These are phyloP conservation scores for Vanilla planifolia DNA, from an alignment of 106 monocot species.

Conservation along the genomic window DNA sequence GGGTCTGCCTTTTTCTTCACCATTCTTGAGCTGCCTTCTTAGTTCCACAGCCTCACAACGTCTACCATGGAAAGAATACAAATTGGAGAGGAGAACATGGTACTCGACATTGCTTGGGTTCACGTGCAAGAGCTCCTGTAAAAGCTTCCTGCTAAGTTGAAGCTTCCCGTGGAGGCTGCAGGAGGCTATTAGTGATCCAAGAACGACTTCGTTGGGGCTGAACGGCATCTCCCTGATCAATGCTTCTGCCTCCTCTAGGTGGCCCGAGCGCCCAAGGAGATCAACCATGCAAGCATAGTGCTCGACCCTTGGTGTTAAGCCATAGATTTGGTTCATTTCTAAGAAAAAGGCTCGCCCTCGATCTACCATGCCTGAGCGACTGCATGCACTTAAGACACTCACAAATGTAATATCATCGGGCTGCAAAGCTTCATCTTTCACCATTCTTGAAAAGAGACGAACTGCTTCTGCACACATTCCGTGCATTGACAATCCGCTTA, in stretches of 20 bases:
- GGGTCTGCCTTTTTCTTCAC: constrained; percentile 28
- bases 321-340: constrained; percentile 16
- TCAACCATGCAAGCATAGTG: constrained; percentile 78
- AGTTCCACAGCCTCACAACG: constrained; percentile 28
- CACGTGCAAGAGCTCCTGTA: constrained; percentile 39
- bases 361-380: constrained; percentile 48
- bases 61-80: constrained; percentile 24
- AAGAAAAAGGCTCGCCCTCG: constrained; percentile 34
- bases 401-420: constrained; percentile 77
- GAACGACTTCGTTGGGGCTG: constrained; percentile 54
- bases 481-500: constrained; percentile 52
- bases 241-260: constrained; percentile 48
- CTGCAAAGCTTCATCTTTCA: constrained; percentile 2
- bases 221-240: constrained; percentile 51
- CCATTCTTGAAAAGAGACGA: constrained; percentile 34
- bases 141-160: constrained; percentile 23
- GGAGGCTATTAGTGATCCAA: constrained; percentile 67
- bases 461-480: constrained; percentile 39
- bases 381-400: constrained; percentile 49
- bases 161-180: constrained; percentile 40
- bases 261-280: constrained; percentile 55
- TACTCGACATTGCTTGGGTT: constrained; percentile 32
- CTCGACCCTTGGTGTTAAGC: constrained; percentile 41
- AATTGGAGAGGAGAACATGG: constrained; percentile 49
- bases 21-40: constrained; percentile 24